These are phyloP conservation scores for Posidonia oceanica DNA, from an alignment of 116 monocot genomes.

Conservation along the genomic window DNA sequence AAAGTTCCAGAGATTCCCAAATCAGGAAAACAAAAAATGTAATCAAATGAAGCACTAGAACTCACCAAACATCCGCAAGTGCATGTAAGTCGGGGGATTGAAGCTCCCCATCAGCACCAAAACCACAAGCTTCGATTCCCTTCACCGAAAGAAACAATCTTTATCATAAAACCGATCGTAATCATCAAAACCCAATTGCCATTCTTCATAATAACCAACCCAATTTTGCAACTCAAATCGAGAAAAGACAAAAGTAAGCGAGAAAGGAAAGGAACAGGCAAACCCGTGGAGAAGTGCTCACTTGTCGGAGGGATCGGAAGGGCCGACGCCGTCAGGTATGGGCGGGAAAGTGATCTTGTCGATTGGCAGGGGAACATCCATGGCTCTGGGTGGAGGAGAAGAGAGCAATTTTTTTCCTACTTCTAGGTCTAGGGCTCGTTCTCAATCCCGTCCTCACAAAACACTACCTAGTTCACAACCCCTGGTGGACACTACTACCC, in stretches of 20 bases:
- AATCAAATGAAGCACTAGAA: constrained; percentile 2
- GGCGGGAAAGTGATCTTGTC: not conserved
- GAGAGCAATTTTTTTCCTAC: too few relatives aligned
- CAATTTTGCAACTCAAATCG: not conserved
- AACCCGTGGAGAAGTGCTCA: not conserved
- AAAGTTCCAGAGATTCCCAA: too few relatives aligned
- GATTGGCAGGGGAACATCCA: constrained; percentile 7
- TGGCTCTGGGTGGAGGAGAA: not conserved
- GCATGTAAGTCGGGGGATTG: constrained; percentile 39
- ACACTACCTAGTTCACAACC: too few relatives aligned
- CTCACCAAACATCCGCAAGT: constrained; percentile 41
- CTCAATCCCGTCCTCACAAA: too few relatives aligned
- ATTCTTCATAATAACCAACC: not conserved
- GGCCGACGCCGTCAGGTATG: not conserved
- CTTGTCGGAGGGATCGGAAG: not conserved
- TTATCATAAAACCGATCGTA: too few relatives aligned
- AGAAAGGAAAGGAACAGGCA: not conserved
- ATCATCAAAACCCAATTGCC: too few relatives aligned
- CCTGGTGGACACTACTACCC: too few relatives aligned
- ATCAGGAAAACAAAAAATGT: not conserved
- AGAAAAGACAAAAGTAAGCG: not conserved
- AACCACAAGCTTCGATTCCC: constrained; percentile 9
- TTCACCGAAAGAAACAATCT: not conserved
- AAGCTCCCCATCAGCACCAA: constrained; percentile 31
- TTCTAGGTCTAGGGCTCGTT: too few relatives aligned